Conservation (phyloP, 495 filamentous ascomycete genomes). For the Cladorrhinum samala region DNA sequence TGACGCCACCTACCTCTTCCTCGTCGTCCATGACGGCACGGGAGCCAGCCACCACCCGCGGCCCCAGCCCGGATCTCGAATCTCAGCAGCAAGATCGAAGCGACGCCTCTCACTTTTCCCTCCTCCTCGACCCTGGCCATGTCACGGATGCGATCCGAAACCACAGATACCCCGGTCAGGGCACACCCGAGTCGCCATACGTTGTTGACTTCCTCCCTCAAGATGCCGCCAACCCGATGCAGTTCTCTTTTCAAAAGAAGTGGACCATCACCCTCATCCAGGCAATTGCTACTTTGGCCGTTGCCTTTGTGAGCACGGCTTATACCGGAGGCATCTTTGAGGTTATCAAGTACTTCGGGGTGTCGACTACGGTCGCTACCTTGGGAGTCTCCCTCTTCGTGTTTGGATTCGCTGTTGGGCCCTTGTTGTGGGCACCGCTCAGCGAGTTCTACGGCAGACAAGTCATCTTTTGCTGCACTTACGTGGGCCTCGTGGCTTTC, state of each 20-base stretch:
- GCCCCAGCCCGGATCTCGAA: constrained; percentile 25
- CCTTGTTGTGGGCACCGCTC: constrained; percentile 60
- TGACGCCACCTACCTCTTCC: not conserved
- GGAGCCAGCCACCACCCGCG: not conserved
- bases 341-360: constrained; percentile 53
- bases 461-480: constrained; percentile 59
- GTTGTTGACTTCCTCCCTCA: constrained; percentile 66
- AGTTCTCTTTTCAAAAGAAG: constrained; percentile 55
- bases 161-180: constrained; percentile 58
- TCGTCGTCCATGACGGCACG: not conserved
- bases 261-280: constrained; percentile 63
- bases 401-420: constrained; percentile 64
- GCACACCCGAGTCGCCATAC: constrained; percentile 69
- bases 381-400: constrained; percentile 71
- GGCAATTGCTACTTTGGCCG: constrained; percentile 63
- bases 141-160: constrained; percentile 46
- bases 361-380: constrained; percentile 54
- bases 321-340: constrained; percentile 65
- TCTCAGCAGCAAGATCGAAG: constrained; percentile 15
- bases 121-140: constrained; percentile 33
- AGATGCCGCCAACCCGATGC: constrained; percentile 68
- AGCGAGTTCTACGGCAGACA: constrained; percentile 68
- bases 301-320: constrained; percentile 71
- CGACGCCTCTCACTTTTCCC: constrained; percentile 18
- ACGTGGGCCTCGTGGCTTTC: constrained; percentile 60